Evolutionary conservation across 257 asterid genomes (phyloP).

Genomic region (Penstemon newberryi): DNA sequence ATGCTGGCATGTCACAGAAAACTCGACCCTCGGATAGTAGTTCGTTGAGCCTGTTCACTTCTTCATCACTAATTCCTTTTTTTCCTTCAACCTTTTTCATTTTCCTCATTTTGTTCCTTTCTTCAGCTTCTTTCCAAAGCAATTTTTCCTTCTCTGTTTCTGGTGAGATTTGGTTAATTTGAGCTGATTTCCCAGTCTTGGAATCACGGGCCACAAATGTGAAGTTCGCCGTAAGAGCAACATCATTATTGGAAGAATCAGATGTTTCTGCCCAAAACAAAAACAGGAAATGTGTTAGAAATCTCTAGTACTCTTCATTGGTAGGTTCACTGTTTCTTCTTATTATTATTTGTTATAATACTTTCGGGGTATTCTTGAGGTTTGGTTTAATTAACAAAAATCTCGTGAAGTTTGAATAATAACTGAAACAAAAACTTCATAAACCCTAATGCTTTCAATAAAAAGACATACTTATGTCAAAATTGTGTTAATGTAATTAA

Average conservation of each 20-base stretch:
- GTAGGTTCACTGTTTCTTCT: too few species aligned
- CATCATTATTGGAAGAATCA: constrained; percentile 41
- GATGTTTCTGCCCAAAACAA: constrained; percentile 40
- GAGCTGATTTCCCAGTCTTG: constrained; percentile 75
- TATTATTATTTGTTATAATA: too few species aligned
- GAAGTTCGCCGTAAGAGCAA: constrained; percentile 89
- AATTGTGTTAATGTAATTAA: too few species aligned
- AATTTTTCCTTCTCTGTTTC: constrained; percentile 67
- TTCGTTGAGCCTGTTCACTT: constrained; percentile 47
- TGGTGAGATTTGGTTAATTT: constrained; percentile 69
- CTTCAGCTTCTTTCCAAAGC: constrained; percentile 81
- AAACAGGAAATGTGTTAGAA: constrained; percentile 21
- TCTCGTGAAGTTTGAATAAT: too few species aligned
- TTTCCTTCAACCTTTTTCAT: constrained; percentile 53
- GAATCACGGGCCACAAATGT: constrained; percentile 96
- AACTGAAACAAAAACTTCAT: too few species aligned
- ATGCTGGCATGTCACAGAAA: constrained; percentile 90
- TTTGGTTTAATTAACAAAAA: too few species aligned
- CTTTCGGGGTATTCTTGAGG: too few species aligned
- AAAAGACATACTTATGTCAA: too few species aligned
- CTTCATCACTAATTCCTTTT: constrained; percentile 50
- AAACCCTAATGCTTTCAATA: too few species aligned
- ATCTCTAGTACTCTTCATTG: not conserved
- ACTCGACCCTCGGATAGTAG: constrained; percentile 78
- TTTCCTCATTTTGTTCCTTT: constrained; percentile 72